Conservation (phyloP, 805 yeast species). For the Schizosaccharomyces osmophilus region DNA sequence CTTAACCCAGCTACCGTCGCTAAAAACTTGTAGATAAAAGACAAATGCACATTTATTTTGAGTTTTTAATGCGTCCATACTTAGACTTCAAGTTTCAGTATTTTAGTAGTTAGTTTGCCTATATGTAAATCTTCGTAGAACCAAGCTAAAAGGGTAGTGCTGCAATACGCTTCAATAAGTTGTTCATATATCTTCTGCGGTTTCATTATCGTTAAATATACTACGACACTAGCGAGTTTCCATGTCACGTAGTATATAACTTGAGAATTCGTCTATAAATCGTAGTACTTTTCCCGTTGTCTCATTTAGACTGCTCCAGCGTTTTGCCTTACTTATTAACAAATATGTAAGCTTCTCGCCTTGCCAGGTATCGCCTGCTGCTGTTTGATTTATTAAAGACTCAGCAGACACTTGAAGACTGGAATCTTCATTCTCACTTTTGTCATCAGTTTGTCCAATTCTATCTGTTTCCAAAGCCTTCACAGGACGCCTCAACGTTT, state of each 20-base stretch:
- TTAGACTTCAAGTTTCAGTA: neutral
- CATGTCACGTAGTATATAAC: neutral
- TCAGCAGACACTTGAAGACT: too few relatives aligned
- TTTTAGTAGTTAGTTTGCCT: neutral
- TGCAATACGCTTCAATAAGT: neutral
- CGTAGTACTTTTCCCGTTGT: neutral
- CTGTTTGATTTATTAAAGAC: too few relatives aligned
- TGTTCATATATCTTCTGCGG: neutral
- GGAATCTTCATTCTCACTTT: too few relatives aligned
- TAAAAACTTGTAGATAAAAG: neutral
- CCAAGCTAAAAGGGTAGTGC: neutral
- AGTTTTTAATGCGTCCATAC: neutral
- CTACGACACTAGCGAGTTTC: too few relatives aligned
- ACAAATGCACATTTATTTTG: neutral
- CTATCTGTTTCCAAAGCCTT: too few relatives aligned
- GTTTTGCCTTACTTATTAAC: neutral
- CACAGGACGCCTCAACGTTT: neutral
- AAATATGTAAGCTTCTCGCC: neutral
- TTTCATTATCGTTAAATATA: too few relatives aligned
- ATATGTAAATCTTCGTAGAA: neutral
- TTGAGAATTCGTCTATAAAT: neutral
- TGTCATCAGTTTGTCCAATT: too few relatives aligned
- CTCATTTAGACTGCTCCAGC: neutral
- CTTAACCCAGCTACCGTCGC: conserved; percentile 21
- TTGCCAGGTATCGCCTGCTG: too few relatives aligned